phyloP scores from a whole-genome alignment of 805 yeast species.

The Ogataea pini region DNA sequence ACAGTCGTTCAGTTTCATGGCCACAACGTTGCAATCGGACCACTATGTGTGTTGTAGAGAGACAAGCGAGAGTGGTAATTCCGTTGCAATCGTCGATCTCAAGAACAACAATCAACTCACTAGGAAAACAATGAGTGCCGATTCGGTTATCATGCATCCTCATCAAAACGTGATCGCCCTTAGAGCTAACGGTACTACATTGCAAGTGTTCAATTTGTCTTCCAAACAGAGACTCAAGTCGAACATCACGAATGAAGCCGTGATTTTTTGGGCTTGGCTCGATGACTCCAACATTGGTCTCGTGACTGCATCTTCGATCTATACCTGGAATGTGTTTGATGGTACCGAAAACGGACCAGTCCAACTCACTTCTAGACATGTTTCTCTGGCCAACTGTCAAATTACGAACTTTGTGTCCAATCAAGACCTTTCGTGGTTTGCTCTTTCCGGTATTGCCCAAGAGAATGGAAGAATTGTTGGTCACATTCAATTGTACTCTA shows the following conservation, averaged over 20 bases:
- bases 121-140: conserved; percentile 94
- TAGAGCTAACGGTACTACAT: conserved; percentile 94
- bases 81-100: conserved; percentile 93
- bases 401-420: conserved; percentile 88
- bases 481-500: conserved; percentile 89
- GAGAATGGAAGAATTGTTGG: conserved; percentile 95
- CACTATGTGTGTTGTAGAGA: conserved; percentile 83
- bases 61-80: conserved; percentile 60
- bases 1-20: conserved; percentile 82
- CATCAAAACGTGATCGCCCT: conserved; percentile 83
- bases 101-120: conserved; percentile 75
- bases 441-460: conserved; percentile 91
- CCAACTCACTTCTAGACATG: conserved; percentile 81
- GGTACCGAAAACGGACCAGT: conserved; percentile 80
- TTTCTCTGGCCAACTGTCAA: conserved; percentile 74
- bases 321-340: conserved; percentile 82
- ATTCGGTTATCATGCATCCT: conserved; percentile 96
- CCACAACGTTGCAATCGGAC: conserved; percentile 94
- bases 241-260: conserved; percentile 81
- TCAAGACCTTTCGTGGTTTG: conserved; percentile 84
- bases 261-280: conserved; percentile 96
- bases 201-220: conserved; percentile 89
- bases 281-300: conserved; percentile 72
- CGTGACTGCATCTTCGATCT: conserved; percentile 74
- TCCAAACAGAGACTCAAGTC: conserved; percentile 88